Conservation (phyloP, 306 rosid genomes). For the Citrullus mucosospermus region DNA sequence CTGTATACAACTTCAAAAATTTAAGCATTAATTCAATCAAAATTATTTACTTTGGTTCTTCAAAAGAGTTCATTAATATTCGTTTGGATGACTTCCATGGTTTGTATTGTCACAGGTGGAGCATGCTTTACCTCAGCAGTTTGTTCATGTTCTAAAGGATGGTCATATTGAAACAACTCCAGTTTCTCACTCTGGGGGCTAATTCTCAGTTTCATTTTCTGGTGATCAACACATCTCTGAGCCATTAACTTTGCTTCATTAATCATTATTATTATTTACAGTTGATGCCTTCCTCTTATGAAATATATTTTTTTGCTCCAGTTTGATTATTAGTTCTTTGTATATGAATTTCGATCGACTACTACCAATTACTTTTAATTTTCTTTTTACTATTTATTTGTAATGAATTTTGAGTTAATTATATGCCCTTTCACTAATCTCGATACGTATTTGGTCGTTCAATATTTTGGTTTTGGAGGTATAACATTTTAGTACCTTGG, state of each 20-base stretch:
- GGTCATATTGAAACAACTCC: slow-evolving; percentile 75
- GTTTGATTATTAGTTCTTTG: background rate
- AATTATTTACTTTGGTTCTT: too few relatives aligned
- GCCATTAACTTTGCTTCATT: background rate
- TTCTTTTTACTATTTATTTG: background rate
- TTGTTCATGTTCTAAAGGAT: slow-evolving; percentile 49
- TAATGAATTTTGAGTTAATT: background rate
- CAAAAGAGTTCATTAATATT: background rate
- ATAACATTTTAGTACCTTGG: background rate
- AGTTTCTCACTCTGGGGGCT: slow-evolving; percentile 93
- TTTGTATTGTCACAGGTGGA: slow-evolving; percentile 48
- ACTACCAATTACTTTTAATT: background rate
- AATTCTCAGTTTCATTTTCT: slow-evolving; percentile 12
- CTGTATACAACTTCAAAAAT: too few relatives aligned
- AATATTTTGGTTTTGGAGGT: too few relatives aligned
- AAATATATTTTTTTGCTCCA: background rate
- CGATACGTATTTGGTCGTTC: too few relatives aligned
- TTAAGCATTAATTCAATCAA: too few relatives aligned
- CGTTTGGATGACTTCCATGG: too few relatives aligned
- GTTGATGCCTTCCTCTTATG: background rate
- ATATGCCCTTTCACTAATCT: background rate
- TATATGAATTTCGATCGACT: background rate
- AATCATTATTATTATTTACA: background rate
- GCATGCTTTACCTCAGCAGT: slow-evolving; percentile 92
- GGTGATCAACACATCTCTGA: background rate